Conservation (phyloP, 2,329 filamentous ascomycete genomes). For the Thielaviopsis euricoi region DNA sequence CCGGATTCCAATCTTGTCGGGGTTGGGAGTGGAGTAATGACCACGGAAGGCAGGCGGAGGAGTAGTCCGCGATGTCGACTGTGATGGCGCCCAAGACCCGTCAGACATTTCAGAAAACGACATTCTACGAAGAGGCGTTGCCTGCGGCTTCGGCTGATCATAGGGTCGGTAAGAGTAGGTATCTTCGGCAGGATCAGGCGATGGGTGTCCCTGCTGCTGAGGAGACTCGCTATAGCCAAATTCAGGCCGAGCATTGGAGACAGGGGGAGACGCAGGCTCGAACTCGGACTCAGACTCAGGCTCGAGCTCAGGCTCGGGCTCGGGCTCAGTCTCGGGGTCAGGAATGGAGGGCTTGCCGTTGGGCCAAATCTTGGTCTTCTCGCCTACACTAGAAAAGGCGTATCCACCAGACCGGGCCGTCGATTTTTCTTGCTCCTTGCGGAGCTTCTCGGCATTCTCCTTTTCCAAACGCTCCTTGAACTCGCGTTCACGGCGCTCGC, state of each 20-base stretch:
- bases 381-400: constrained; percentile 47
- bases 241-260: constrained; percentile 15
- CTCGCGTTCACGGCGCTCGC: constrained; percentile 28
- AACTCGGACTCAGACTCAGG: constrained; percentile 17
- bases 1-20: constrained; percentile 89
- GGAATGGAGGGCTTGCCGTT: constrained; percentile 34
- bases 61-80: constrained; percentile 68
- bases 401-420: constrained; percentile 25
- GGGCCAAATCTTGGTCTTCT: constrained; percentile 55
- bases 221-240: constrained; percentile 15
- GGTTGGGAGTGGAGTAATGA: constrained; percentile 74
- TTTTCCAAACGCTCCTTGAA: constrained; percentile 25
- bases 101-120: constrained; percentile 60
- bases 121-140: constrained; percentile 34
- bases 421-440: constrained; percentile 17
- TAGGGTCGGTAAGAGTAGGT: constrained; percentile 63
- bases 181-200: constrained; percentile 42
- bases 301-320: constrained; percentile 15
- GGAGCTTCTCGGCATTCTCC: constrained; percentile 21
- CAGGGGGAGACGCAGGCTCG: constrained; percentile 17
- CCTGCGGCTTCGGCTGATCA: constrained; percentile 45
- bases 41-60: constrained; percentile 64
- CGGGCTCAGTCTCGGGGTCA: constrained; percentile 16
- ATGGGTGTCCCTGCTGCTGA: constrained; percentile 36
- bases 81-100: constrained; percentile 70